Evolutionary conservation across 305 asterid genomes (phyloP), one percentile per base, ranked within the genome.

Genomic region (Rubia balearica): DNA sequence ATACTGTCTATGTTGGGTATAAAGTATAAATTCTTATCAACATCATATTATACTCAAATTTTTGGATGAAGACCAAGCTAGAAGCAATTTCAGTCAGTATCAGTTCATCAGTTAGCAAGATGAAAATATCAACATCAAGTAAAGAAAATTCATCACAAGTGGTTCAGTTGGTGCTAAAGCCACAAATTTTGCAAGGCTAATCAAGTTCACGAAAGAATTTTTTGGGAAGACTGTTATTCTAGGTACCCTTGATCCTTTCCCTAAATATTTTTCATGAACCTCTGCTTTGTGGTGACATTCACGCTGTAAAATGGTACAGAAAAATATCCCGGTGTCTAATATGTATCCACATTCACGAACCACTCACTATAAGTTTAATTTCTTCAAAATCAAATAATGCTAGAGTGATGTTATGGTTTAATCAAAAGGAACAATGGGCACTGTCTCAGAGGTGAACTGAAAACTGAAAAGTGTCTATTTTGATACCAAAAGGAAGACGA

Each of bases 151-250:
- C 83, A 36, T 76, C 89, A 69, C 81, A 80, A 72, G 97, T 83
- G 77, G 78, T 81, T 63, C 90, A 21, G 55, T 90, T 78, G 97
- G 97, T 77, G 96, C 96, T 68, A 85, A 96, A 82, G 91, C 97
- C 75, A 90, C 97, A 36, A 98, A 92, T 73, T 91, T 97, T 67
- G 98, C 97, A 24, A 87, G 97, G 87, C 82, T 91, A 48, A 88
- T 80, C 86, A 95, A 95, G 81, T 95, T 95, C 81, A 86, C 96
- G 40, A 95, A 88, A 84, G 97, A 87, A 75, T 81, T 95, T 68
- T 87, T 95, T 43, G 90, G 81, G 59, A 55, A 95, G 7, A 83
- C 95, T 59, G 91, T 90, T 75, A 76, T 80, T 74, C 80, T 95
- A 87, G 98, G 97, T 91, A 83, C 45, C 56, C 11, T 14, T 69